These are phyloP conservation scores for Meira miltonrushii DNA, from an alignment of 1,284 basidiomycete species.

Conservation along the genomic window DNA sequence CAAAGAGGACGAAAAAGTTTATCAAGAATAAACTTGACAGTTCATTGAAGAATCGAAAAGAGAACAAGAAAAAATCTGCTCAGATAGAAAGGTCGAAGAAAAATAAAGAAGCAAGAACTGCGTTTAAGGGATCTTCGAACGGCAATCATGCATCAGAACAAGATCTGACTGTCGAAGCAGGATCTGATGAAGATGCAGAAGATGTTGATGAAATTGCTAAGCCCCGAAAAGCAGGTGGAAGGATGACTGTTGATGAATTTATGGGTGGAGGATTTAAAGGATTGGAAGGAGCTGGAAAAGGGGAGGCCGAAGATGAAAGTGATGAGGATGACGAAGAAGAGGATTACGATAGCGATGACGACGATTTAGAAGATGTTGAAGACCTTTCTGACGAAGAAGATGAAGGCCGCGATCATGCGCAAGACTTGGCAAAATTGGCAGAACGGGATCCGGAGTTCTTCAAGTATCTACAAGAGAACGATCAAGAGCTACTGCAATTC, in stretches of 20 bases:
- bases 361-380: constrained; percentile 38
- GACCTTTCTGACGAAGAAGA: constrained; percentile 28
- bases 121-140: constrained; percentile 10
- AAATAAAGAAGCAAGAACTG: constrained; percentile 10
- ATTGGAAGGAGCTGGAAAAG: constrained; percentile 24
- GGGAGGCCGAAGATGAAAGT: constrained; percentile 21
- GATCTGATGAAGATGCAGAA: constrained; percentile 3
- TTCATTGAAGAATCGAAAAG: constrained; percentile 42
- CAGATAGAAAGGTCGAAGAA: constrained; percentile 29
- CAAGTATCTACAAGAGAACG: constrained; percentile 95
- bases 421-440: constrained; percentile 80
- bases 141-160: constrained; percentile 21
- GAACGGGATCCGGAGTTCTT: constrained; percentile 97
- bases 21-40: constrained; percentile 25
- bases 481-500: constrained; percentile 80
- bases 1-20: constrained; percentile 50
- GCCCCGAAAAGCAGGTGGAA: constrained; percentile 11
- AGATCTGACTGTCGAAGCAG: constrained; percentile 12
- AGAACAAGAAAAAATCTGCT: constrained; percentile 41
- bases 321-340: constrained; percentile 36
- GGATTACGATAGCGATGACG: constrained; percentile 20
- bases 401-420: constrained; percentile 58
- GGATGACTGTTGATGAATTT: constrained; percentile 50
- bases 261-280: constrained; percentile 46
- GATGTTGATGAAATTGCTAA: constrained; percentile 22